Percentiles rank a stretch among this genome's conserved stretches.
Evolutionary conservation across 371 early-diverging fungal genomes (phyloP).

Genomic region (Circinella umbellata): DNA sequence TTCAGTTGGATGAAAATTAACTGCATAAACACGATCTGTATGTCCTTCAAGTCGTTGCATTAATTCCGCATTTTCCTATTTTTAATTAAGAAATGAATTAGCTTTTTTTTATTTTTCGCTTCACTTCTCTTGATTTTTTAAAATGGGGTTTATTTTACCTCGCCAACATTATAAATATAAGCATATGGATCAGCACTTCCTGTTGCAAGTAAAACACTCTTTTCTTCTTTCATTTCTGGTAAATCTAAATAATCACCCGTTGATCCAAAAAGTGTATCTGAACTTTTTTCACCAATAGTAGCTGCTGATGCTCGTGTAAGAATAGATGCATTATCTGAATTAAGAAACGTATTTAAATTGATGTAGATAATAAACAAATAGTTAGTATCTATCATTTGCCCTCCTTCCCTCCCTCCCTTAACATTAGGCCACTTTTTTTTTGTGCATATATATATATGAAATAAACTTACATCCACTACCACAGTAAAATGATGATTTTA

Average conservation of each 20-base stretch:
- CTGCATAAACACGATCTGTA: constrained; percentile 85
- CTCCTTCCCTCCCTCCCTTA: too few relatives aligned
- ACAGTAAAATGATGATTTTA: constrained; percentile 80
- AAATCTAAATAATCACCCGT: constrained; percentile 43
- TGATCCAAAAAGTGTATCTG: constrained; percentile 34
- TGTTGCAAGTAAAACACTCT: constrained; percentile 77
- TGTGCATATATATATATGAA: neutral
- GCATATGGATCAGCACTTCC: constrained; percentile 89
- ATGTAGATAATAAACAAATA: too few relatives aligned
- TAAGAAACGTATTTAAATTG: too few relatives aligned
- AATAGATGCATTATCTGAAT: constrained; percentile 51
- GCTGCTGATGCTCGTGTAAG: constrained; percentile 34
- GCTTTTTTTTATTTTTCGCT: neutral
- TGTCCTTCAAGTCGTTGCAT: constrained; percentile 86
- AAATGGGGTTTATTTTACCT: constrained; percentile 35
- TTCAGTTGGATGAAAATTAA: constrained; percentile 84
- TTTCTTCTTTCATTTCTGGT: constrained; percentile 57
- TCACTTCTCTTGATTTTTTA: too few relatives aligned
- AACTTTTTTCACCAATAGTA: constrained; percentile 25
- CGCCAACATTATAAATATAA: constrained; percentile 81
- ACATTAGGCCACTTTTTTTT: too few relatives aligned
- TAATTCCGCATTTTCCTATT: constrained; percentile 69
- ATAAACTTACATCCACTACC: constrained; percentile 68
- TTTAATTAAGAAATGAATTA: neutral
- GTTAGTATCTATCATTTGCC: too few relatives aligned